phyloP scores from a whole-genome alignment of 2,329 filamentous ascomycete genomes.

The Cercospora citrullina region DNA sequence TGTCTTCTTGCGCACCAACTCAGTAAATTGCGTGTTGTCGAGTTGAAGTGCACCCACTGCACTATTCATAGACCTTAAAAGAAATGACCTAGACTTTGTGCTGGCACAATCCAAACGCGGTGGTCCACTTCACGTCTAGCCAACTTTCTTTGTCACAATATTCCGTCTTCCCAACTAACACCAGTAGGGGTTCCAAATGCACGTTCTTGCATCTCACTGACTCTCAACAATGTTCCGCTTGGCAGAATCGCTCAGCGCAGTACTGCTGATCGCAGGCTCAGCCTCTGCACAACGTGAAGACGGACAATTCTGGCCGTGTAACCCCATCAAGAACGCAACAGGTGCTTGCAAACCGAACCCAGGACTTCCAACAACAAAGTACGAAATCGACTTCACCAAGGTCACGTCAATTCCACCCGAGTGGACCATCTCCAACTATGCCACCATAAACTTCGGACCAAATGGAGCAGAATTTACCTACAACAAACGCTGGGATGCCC shows the following conservation, averaged over 20 bases:
- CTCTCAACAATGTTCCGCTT: slow-evolving; percentile 1
- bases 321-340: slow-evolving; percentile 24
- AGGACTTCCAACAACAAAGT: slow-evolving; percentile 23
- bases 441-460: slow-evolving; percentile 44
- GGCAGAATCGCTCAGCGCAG: neutral
- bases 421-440: slow-evolving; percentile 31
- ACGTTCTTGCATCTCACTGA: neutral
- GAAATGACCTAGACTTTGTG: slow-evolving; percentile 4
- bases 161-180: neutral
- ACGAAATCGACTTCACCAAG: slow-evolving; percentile 29
- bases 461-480: slow-evolving; percentile 55
- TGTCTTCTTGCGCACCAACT: slow-evolving; percentile 8
- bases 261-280: slow-evolving; percentile 4
- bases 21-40: slow-evolving; percentile 7
- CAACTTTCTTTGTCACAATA: slow-evolving; percentile 2
- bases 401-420: slow-evolving; percentile 22
- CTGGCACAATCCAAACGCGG: neutral
- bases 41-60: neutral
- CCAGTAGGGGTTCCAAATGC: neutral
- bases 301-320: slow-evolving; percentile 27
- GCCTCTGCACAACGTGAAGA: slow-evolving; percentile 19
- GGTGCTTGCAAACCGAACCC: slow-evolving; percentile 23
- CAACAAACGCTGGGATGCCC: slow-evolving; percentile 48
- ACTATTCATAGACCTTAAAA: slow-evolving; percentile 1
- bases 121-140: neutral